These are phyloP conservation scores for Globisporangium paroecandrum DNA, from an alignment of 352 stramenopile genomes.

Conservation along the genomic window DNA sequence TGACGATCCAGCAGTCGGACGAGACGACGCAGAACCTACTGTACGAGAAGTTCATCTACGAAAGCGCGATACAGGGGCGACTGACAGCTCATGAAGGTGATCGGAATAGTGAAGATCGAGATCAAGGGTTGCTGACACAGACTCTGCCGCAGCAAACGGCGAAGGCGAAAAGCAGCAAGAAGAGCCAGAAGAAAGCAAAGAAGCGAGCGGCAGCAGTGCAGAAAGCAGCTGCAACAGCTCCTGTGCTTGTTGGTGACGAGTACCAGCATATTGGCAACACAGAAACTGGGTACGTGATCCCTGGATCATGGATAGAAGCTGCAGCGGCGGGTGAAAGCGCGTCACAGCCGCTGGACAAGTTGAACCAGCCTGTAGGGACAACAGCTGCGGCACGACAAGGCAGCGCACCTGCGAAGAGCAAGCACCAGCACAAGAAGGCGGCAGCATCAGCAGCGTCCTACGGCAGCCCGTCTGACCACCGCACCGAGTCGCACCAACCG, in stretches of 20 bases:
- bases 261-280: not conserved
- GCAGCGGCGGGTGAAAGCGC: too few relatives aligned
- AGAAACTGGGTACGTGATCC: slow-evolving; percentile 1
- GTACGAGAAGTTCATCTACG: slow-evolving; percentile 88
- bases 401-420: not conserved
- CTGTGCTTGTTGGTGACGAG: not conserved
- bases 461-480: slow-evolving; percentile 15
- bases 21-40: slow-evolving; percentile 46
- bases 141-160: not conserved
- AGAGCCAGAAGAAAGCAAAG: slow-evolving; percentile 33
- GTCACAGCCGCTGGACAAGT: not conserved
- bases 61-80: slow-evolving; percentile 50
- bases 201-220: slow-evolving; percentile 10
- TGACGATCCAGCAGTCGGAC: slow-evolving; percentile 51
- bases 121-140: not conserved
- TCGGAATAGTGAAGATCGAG: not conserved
- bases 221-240: not conserved
- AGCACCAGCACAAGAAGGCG: slow-evolving; percentile 7
- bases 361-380: not conserved
- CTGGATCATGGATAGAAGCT: not conserved
- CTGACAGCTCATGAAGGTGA: slow-evolving; percentile 21
- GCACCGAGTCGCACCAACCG: slow-evolving; percentile 21
- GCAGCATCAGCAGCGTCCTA: slow-evolving; percentile 10
- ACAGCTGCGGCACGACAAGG: not conserved
- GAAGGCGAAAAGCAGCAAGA: slow-evolving; percentile 21